A percentile compares a stretch with the other conserved stretches of the same genome.
Evolutionary conservation across 2,329 filamentous ascomycete genomes (phyloP).

Genomic region (Penicillium sp.): DNA sequence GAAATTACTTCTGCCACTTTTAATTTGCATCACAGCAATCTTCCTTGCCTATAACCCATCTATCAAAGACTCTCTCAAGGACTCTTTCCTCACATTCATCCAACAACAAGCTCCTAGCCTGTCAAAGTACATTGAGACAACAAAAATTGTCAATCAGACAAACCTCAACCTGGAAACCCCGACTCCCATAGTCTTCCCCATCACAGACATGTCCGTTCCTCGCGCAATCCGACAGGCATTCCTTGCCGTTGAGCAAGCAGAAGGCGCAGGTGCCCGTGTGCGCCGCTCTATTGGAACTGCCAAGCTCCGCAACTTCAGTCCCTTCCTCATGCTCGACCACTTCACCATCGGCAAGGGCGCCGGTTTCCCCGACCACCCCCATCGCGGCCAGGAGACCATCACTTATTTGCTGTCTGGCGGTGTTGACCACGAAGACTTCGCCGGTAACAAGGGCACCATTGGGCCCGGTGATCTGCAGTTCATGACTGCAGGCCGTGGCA

Average conservation of each 20-base stretch:
- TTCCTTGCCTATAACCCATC: conserved; percentile 27
- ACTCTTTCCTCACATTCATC: conserved; percentile 19
- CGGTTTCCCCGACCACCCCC: conserved; percentile 85
- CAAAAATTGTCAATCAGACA: conserved; percentile 9
- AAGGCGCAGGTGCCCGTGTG: conserved; percentile 84
- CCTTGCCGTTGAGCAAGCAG: conserved; percentile 78
- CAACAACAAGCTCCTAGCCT: conserved; percentile 20
- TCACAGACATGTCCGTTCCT: conserved; percentile 62
- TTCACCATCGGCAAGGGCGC: conserved; percentile 77
- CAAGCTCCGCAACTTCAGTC: conserved; percentile 79
- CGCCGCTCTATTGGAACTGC: conserved; percentile 84
- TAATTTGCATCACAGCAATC: conserved; percentile 41
- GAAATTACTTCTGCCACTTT: conserved; percentile 39
- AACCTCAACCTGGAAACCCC: conserved; percentile 4
- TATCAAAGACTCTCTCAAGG: conserved; percentile 21
- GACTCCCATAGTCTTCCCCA: conserved; percentile 27
- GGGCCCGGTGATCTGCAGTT: conserved; percentile 89
- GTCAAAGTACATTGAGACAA: conserved; percentile 17
- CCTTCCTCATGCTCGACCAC: conserved; percentile 95
- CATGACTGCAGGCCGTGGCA: conserved; percentile 91
- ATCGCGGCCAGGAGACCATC: conserved; percentile 83
- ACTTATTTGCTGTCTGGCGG: conserved; percentile 85
- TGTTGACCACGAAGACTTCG: conserved; percentile 90
- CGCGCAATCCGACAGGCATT: conserved; percentile 81
- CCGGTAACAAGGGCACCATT: conserved; percentile 80